Conservation (phyloP, 768 basidiomycete species). For the Termitomyces bulborhizus region DNA sequence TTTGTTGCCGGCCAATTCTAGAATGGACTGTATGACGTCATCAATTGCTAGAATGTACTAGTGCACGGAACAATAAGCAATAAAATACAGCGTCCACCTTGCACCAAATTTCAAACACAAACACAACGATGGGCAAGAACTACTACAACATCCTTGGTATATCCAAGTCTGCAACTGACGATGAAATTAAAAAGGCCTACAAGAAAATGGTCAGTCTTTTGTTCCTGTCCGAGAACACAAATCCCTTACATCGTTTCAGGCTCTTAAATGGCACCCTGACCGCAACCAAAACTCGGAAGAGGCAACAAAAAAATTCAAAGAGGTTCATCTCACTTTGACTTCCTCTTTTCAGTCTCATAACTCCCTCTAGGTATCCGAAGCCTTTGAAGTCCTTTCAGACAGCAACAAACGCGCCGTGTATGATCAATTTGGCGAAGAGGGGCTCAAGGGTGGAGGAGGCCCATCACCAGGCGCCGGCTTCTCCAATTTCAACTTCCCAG, state of each 20-base stretch:
- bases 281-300: slow-evolving; percentile 82
- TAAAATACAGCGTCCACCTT: slow-evolving; percentile 2
- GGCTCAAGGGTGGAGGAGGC: slow-evolving; percentile 71
- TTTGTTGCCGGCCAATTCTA: slow-evolving; percentile 1
- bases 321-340: slow-evolving; percentile 38
- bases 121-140: slow-evolving; percentile 63
- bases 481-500: slow-evolving; percentile 41
- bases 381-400: slow-evolving; percentile 92
- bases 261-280: slow-evolving; percentile 94
- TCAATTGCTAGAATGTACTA: slow-evolving; percentile 11
- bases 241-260: slow-evolving; percentile 37
- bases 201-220: slow-evolving; percentile 72
- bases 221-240: background rate
- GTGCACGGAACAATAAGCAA: background rate
- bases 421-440: slow-evolving; percentile 94
- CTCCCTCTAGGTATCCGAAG: slow-evolving; percentile 72
- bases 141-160: slow-evolving; percentile 87
- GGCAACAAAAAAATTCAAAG: slow-evolving; percentile 87
- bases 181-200: slow-evolving; percentile 91
- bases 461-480: slow-evolving; percentile 48
- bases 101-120: background rate
- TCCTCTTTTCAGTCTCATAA: background rate
- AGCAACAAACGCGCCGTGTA: slow-evolving; percentile 79
- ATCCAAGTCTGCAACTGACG: slow-evolving; percentile 64
- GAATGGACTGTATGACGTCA: slow-evolving; percentile 16